These are phyloP conservation scores for Aureobasidium sp. DNA, from an alignment of 2,329 filamentous ascomycete genomes.

Conservation along the genomic window DNA sequence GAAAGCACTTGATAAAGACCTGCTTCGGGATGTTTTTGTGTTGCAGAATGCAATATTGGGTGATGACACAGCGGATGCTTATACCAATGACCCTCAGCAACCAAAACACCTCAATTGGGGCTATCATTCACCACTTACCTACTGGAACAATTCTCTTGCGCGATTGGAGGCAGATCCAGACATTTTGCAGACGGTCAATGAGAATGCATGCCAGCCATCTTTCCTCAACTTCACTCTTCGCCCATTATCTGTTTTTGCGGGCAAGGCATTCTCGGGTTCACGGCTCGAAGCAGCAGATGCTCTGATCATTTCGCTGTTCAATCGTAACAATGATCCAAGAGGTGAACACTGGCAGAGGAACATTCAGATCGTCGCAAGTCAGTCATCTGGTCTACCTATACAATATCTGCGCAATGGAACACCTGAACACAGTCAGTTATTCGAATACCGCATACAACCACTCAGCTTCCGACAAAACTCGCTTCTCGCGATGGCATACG, in stretches of 20 bases:
- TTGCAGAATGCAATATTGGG: conserved; percentile 66
- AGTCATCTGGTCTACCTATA: conserved; percentile 13
- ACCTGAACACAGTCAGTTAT: conserved; percentile 49
- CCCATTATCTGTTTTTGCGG: conserved; percentile 74
- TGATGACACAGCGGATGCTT: not conserved
- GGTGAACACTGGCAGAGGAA: conserved; percentile 59
- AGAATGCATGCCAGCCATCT: conserved; percentile 54
- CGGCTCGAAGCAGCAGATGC: conserved; percentile 66
- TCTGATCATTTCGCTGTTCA: conserved; percentile 69
- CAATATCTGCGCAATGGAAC: conserved; percentile 11
- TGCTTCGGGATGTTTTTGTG: conserved; percentile 59
- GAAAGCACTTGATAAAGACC: conserved; percentile 59
- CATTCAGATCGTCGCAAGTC: conserved; percentile 28
- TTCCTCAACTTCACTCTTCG: conserved; percentile 67
- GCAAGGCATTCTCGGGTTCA: conserved; percentile 66
- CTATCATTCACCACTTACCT: conserved; percentile 75
- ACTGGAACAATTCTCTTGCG: conserved; percentile 63
- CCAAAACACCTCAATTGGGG: conserved; percentile 47
- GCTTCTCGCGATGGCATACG: conserved; percentile 59
- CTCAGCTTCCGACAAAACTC: conserved; percentile 61
- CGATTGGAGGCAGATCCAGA: conserved; percentile 56
- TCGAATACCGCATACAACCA: conserved; percentile 72
- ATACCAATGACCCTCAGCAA: not conserved
- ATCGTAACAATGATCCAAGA: conserved; percentile 58
- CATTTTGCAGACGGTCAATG: conserved; percentile 63